These are phyloP conservation scores for Aspergillus sp. DNA, from an alignment of 2,329 filamentous ascomycete genomes.

Conservation along the genomic window DNA sequence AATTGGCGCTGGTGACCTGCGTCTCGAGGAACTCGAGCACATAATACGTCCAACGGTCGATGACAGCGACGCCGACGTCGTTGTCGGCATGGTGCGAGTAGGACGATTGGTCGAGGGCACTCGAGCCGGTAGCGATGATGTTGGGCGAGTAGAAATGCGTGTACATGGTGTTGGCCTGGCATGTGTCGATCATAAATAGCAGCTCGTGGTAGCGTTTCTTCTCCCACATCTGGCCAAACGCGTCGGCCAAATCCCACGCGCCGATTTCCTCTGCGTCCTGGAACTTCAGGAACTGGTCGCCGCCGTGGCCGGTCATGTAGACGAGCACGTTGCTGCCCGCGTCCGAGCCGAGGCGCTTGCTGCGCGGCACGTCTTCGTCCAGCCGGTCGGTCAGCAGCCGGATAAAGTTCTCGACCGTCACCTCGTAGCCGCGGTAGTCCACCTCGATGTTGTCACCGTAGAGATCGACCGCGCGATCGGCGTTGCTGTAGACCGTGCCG, in stretches of 20 bases:
- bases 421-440: slow-evolving; percentile 96
- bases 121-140: slow-evolving; percentile 96
- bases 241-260: slow-evolving; percentile 91
- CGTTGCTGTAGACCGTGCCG: slow-evolving; percentile 97
- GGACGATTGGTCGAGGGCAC: slow-evolving; percentile 89
- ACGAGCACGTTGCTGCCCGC: slow-evolving; percentile 95
- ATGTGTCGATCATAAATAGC: slow-evolving; percentile 99
- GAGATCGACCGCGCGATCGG: slow-evolving; percentile 88
- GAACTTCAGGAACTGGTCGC: slow-evolving; percentile 97
- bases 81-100: slow-evolving; percentile 98
- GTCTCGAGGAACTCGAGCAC: slow-evolving; percentile 95
- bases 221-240: slow-evolving; percentile 99
- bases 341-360: slow-evolving; percentile 90
- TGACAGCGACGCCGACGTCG: slow-evolving; percentile 95
- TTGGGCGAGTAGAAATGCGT: slow-evolving; percentile 97
- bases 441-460: slow-evolving; percentile 99
- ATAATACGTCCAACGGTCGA: slow-evolving; percentile 98
- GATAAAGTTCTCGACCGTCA: slow-evolving; percentile 99
- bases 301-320: slow-evolving; percentile 98
- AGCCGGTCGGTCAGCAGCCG: slow-evolving; percentile 90
- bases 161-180: slow-evolving; percentile 99
- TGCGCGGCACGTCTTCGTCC: slow-evolving; percentile 89
- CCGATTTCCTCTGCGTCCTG: slow-evolving; percentile 98
- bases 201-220: slow-evolving; percentile 99
- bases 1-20: slow-evolving; percentile 79